Percentiles rank a stretch among this genome's conserved stretches.
Evolutionary conservation across 768 basidiomycete genomes (phyloP).

Genomic region (Mycena latifolia): DNA sequence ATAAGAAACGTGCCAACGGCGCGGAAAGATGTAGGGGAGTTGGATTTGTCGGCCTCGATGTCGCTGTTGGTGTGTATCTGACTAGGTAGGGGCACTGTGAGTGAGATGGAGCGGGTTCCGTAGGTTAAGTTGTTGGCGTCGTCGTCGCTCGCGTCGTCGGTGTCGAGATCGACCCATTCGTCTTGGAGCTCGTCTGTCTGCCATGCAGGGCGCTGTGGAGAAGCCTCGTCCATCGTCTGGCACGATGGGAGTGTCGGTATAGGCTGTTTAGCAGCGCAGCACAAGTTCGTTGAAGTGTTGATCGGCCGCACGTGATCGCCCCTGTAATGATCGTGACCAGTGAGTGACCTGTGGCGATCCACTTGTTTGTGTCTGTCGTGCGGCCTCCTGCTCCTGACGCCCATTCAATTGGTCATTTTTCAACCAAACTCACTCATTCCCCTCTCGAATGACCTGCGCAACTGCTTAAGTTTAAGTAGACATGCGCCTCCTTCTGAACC

Average conservation of each 20-base stretch:
- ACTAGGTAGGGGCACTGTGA: slow-evolving; percentile 68
- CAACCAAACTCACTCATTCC: too few species aligned
- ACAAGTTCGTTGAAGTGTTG: slow-evolving; percentile 20
- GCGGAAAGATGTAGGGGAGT: slow-evolving; percentile 44
- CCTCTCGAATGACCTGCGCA: too few species aligned
- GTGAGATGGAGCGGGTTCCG: slow-evolving; percentile 69
- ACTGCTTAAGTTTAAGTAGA: too few species aligned
- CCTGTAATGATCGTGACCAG: too few species aligned
- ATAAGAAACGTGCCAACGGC: slow-evolving; percentile 81
- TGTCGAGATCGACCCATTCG: slow-evolving; percentile 85
- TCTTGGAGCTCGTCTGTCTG: slow-evolving; percentile 92
- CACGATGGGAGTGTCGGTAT: slow-evolving; percentile 34
- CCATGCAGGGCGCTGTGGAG: slow-evolving; percentile 70
- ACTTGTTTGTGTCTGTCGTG: not conserved
- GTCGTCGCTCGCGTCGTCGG: slow-evolving; percentile 52
- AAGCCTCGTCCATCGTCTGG: slow-evolving; percentile 46
- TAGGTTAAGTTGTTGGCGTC: slow-evolving; percentile 54
- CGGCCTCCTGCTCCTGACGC: too few species aligned
- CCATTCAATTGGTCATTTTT: too few species aligned
- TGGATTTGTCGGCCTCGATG: slow-evolving; percentile 44
- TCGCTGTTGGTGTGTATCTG: slow-evolving; percentile 62
- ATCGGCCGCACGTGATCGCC: slow-evolving; percentile 28
- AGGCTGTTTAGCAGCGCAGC: not conserved
- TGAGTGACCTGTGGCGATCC: slow-evolving; percentile 1
- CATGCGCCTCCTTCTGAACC: too few species aligned